Evolutionary conservation across 352 stramenopile species (phyloP).

Genomic region (Sclerospora graminicola): DNA sequence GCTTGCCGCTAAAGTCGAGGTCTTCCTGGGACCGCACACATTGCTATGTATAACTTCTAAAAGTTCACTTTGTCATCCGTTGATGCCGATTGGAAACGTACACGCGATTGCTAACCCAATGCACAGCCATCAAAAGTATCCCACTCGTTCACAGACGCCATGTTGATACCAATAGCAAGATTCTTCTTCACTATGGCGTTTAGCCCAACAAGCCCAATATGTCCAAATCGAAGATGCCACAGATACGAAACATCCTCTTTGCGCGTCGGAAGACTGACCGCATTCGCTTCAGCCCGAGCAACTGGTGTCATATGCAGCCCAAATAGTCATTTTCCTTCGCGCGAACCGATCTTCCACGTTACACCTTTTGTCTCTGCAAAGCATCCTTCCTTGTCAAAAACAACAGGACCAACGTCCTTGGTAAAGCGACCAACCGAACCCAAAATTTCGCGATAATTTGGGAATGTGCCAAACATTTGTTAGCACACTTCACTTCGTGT

Average conservation of each 20-base stretch:
- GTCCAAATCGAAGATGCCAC: neutral
- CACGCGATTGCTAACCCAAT: neutral
- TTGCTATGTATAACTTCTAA: neutral
- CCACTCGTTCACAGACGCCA: neutral
- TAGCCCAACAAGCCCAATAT: neutral
- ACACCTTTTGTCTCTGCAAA: neutral
- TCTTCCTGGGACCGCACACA: neutral
- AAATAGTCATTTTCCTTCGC: neutral
- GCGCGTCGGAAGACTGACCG: too few relatives aligned
- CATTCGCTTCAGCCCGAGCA: neutral
- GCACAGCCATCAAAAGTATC: neutral
- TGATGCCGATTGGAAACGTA: neutral
- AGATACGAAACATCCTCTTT: too few relatives aligned
- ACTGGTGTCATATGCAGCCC: too few relatives aligned
- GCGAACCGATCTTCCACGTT: neutral
- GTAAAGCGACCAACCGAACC: neutral
- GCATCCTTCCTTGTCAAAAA: neutral
- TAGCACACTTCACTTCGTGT: neutral
- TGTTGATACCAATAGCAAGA: neutral
- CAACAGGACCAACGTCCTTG: neutral
- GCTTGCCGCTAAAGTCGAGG: neutral
- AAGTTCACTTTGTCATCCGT: neutral
- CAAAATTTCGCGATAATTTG: neutral
- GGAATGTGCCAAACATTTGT: neutral
- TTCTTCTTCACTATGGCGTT: neutral